Conservation (phyloP, 805 yeast species). For the Lipomyces sp. region DNA sequence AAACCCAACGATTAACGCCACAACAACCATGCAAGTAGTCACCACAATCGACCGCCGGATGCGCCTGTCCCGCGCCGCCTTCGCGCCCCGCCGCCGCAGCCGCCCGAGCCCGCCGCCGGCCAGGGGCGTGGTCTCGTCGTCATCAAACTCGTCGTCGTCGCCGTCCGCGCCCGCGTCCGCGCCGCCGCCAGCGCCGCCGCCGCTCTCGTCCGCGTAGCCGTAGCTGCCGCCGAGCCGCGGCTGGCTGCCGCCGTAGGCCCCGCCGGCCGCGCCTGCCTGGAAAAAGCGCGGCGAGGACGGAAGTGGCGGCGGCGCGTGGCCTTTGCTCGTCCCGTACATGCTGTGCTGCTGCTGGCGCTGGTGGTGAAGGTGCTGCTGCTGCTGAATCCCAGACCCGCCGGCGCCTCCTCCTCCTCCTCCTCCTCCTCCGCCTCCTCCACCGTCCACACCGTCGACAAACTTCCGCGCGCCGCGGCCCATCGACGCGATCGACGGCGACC, state of each 20-base stretch:
- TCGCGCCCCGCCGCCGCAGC: neutral
- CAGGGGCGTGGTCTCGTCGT: slow-evolving; percentile 39
- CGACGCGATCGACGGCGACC: slow-evolving; percentile 20
- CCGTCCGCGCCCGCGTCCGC: slow-evolving; percentile 43
- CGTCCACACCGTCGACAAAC: neutral
- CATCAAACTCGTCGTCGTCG: slow-evolving; percentile 47
- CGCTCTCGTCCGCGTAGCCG: slow-evolving; percentile 45
- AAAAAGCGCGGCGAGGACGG: no score
- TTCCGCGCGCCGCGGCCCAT: neutral
- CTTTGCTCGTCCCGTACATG: slow-evolving; percentile 14
- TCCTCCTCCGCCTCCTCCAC: neutral
- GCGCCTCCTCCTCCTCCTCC: neutral
- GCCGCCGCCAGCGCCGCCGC: slow-evolving; percentile 39
- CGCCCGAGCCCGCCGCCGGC: neutral
- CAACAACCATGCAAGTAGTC: slow-evolving; percentile 6
- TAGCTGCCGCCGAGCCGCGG: slow-evolving; percentile 55
- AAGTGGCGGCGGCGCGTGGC: neutral
- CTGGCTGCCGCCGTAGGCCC: slow-evolving; percentile 37
- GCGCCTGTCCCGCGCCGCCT: neutral
- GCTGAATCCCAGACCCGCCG: neutral
- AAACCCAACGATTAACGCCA: slow-evolving; percentile 22
- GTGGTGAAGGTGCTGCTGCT: neutral
- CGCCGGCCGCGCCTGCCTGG: neutral
- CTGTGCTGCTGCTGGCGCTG: slow-evolving; percentile 39
- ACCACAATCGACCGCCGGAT: slow-evolving; percentile 13